phyloP scores from a whole-genome alignment of 371 early-diverging fungal species.

The Mucor circinelloides region DNA sequence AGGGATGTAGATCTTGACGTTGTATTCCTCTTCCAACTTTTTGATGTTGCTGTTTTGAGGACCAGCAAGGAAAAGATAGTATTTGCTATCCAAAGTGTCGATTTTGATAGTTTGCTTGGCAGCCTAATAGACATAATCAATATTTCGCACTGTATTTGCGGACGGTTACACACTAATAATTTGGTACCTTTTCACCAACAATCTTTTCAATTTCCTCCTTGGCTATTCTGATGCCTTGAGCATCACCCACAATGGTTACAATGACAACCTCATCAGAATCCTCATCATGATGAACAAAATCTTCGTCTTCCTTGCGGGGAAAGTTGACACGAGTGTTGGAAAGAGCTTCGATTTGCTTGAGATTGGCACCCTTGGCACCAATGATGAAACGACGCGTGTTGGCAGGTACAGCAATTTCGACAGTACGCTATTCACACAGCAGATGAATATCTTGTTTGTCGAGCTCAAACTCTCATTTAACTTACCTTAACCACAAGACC shows the following conservation, averaged over 20 bases:
- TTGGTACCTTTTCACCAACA: constrained; percentile 71
- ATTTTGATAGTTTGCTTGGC: constrained; percentile 60
- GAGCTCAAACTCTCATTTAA: neutral
- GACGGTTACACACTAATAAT: neutral
- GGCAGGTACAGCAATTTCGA: constrained; percentile 75
- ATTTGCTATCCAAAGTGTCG: constrained; percentile 61
- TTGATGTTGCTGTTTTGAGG: constrained; percentile 63
- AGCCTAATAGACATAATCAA: constrained; percentile 37
- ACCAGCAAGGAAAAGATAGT: constrained; percentile 84
- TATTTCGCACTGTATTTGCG: neutral
- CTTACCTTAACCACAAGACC: constrained; percentile 77
- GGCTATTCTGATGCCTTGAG: constrained; percentile 81
- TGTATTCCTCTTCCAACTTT: constrained; percentile 62
- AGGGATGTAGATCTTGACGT: constrained; percentile 82
- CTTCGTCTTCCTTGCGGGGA: constrained; percentile 60
- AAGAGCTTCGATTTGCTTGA: constrained; percentile 73
- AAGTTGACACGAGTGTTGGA: constrained; percentile 83
- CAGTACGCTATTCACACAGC: constrained; percentile 35
- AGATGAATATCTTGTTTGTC: neutral
- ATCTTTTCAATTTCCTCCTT: constrained; percentile 84
- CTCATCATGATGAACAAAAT: constrained; percentile 42
- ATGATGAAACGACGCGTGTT: constrained; percentile 82
- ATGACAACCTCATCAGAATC: constrained; percentile 59
- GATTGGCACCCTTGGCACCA: constrained; percentile 82
- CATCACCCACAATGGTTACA: constrained; percentile 86